A percentile compares a stretch with the other conserved stretches of the same genome.
These are phyloP conservation scores for Barnettozyma wickerhamii DNA, from an alignment of 805 yeast species.

Conservation along the genomic window DNA sequence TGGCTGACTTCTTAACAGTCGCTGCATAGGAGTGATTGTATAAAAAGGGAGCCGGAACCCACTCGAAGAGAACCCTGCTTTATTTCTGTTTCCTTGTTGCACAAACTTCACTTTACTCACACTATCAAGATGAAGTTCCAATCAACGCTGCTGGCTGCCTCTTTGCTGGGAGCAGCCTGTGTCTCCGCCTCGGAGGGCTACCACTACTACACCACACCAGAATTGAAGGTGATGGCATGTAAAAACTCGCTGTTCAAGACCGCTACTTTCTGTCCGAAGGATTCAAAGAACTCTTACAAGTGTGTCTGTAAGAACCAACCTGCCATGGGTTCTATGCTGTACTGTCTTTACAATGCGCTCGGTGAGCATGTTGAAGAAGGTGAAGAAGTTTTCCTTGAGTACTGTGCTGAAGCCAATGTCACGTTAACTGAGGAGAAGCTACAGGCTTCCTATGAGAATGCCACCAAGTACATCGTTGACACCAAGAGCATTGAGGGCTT, in stretches of 20 bases:
- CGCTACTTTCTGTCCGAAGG: constrained; percentile 23
- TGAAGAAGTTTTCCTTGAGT: constrained; percentile 23
- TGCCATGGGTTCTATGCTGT: constrained; percentile 28
- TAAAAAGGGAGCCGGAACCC: no score
- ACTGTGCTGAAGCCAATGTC: constrained; percentile 20
- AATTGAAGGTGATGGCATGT: constrained; percentile 23
- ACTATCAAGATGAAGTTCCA: constrained; percentile 4
- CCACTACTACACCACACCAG: constrained; percentile 19
- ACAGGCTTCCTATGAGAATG: constrained; percentile 37
- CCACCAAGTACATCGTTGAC: constrained; percentile 38
- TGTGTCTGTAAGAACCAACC: constrained; percentile 27
- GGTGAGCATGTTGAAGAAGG: constrained; percentile 9
- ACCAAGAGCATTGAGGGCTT: constrained; percentile 30
- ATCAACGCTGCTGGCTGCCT: not conserved
- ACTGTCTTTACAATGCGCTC: constrained; percentile 25
- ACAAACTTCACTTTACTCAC: not conserved
- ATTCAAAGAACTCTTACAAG: constrained; percentile 17
- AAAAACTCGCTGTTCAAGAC: constrained; percentile 21
- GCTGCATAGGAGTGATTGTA: not conserved
- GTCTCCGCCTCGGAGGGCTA: constrained; percentile 6
- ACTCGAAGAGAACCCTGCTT: not conserved
- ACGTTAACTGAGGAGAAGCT: constrained; percentile 33
- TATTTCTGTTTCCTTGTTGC: not conserved
- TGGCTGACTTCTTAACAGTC: not conserved
- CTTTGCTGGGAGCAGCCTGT: not conserved